Evolutionary conservation across 495 filamentous ascomycete genomes (phyloP).

Genomic region (Echria macrotheca): DNA sequence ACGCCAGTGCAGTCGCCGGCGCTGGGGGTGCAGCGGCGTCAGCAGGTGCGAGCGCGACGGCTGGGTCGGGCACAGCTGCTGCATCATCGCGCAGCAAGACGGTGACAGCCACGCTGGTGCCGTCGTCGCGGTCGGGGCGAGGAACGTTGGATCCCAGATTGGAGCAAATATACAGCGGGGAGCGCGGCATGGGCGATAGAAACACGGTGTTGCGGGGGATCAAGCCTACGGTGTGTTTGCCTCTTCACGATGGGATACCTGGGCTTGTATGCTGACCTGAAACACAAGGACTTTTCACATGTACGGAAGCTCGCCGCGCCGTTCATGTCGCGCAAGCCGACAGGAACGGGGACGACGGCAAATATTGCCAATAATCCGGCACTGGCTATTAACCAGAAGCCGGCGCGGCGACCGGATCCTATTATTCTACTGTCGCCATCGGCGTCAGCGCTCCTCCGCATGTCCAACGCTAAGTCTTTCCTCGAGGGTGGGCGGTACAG

Average conservation of each 20-base stretch:
- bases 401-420: slow-evolving; percentile 66
- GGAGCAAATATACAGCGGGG: slow-evolving; percentile 81
- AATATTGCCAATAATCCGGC: slow-evolving; percentile 31
- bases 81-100: no score
- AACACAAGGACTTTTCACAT: slow-evolving; percentile 80
- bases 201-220: slow-evolving; percentile 83
- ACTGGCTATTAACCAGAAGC: slow-evolving; percentile 45
- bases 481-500: slow-evolving; percentile 79
- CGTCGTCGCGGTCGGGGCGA: no score
- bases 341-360: slow-evolving; percentile 24
- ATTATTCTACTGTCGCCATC: slow-evolving; percentile 99
- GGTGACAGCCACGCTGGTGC: no score
- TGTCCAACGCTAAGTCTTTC: slow-evolving; percentile 95
- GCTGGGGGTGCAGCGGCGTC: slow-evolving; percentile 44
- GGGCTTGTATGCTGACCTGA: background rate
- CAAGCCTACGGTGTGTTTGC: slow-evolving; percentile 71
- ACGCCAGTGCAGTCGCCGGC: slow-evolving; percentile 40
- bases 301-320: slow-evolving; percentile 78
- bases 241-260: no score
- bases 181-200: slow-evolving; percentile 85
- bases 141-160: slow-evolving; percentile 74
- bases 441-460: slow-evolving; percentile 91
- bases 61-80: slow-evolving; percentile 54
- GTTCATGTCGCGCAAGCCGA: slow-evolving; percentile 64
- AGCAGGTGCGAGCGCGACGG: slow-evolving; percentile 41